These are phyloP conservation scores for Podila horticola DNA, from an alignment of 192 early-diverging fungal species.

Conservation along the genomic window DNA sequence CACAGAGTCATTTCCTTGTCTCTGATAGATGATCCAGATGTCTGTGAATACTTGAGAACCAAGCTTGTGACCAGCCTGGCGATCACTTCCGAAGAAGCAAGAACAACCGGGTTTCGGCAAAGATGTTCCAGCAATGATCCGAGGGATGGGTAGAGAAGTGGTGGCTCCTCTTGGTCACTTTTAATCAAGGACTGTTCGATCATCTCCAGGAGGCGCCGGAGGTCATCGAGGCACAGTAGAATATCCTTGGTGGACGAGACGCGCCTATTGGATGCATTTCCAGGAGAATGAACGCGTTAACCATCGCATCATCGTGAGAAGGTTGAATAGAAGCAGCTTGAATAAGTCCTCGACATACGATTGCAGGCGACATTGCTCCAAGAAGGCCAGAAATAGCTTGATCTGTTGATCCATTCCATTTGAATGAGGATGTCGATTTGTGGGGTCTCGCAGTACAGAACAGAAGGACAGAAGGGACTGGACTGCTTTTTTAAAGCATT, in stretches of 20 bases:
- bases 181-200: constrained; percentile 12
- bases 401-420: constrained; percentile 44
- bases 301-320: background rate
- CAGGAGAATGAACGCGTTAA: background rate
- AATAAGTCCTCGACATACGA: constrained; percentile 5
- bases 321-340: too few relatives aligned
- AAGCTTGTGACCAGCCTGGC: constrained; percentile 3
- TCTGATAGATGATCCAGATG: too few relatives aligned
- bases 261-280: constrained; percentile 10
- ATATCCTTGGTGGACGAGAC: constrained; percentile 9
- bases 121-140: constrained; percentile 13
- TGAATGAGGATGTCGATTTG: too few relatives aligned
- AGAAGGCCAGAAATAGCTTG: constrained; percentile 29
- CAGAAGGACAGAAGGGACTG: too few relatives aligned
- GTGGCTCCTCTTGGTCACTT: background rate
- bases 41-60: constrained; percentile 20
- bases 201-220: constrained; percentile 13
- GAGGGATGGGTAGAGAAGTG: constrained; percentile 14
- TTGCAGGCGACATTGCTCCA: constrained; percentile 19
- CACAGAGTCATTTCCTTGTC: background rate
- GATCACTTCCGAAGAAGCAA: background rate
- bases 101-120: constrained; percentile 25
- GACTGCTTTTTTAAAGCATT: background rate
- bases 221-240: constrained; percentile 5
- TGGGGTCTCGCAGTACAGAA: too few relatives aligned